Conservation (phyloP, 2,329 filamentous ascomycete species). For the Remersonia thermophila region DNA sequence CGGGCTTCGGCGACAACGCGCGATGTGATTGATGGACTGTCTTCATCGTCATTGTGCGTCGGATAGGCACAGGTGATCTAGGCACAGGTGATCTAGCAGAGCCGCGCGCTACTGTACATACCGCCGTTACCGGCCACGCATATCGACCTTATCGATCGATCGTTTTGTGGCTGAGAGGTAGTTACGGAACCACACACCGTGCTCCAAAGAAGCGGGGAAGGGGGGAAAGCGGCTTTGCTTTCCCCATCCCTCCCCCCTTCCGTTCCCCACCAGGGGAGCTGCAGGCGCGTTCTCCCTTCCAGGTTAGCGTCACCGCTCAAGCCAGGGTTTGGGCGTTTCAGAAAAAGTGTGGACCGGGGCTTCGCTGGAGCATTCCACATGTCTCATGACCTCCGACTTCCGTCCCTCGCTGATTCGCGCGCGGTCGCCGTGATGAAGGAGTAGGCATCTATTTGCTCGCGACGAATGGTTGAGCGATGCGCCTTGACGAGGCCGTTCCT, state of each 20-base stretch:
- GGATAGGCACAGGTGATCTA: too few relatives aligned
- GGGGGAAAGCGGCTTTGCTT: too few relatives aligned
- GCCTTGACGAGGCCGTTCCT: not conserved
- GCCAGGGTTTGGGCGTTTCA: slow-evolving; percentile 10
- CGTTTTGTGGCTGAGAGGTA: too few relatives aligned
- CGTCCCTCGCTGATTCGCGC: not conserved
- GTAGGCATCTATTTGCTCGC: not conserved
- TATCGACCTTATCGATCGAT: too few relatives aligned
- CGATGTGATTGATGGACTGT: too few relatives aligned
- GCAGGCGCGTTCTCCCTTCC: slow-evolving; percentile 4
- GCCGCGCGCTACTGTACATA: too few relatives aligned
- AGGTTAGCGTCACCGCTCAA: slow-evolving; percentile 5
- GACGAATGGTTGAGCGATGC: not conserved
- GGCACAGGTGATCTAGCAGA: too few relatives aligned
- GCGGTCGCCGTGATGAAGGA: not conserved
- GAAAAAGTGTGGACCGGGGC: slow-evolving; percentile 3
- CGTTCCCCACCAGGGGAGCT: not conserved
- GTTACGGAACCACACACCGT: too few relatives aligned
- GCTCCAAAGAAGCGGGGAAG: too few relatives aligned
- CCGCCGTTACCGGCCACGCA: too few relatives aligned
- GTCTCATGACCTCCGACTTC: not conserved
- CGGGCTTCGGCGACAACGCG: too few relatives aligned
- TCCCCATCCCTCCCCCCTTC: not conserved
- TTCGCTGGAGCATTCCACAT: slow-evolving; percentile 1
- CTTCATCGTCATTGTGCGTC: too few relatives aligned